Conservation (phyloP, 2,329 filamentous ascomycete genomes). For the Fusarium begoniae region DNA sequence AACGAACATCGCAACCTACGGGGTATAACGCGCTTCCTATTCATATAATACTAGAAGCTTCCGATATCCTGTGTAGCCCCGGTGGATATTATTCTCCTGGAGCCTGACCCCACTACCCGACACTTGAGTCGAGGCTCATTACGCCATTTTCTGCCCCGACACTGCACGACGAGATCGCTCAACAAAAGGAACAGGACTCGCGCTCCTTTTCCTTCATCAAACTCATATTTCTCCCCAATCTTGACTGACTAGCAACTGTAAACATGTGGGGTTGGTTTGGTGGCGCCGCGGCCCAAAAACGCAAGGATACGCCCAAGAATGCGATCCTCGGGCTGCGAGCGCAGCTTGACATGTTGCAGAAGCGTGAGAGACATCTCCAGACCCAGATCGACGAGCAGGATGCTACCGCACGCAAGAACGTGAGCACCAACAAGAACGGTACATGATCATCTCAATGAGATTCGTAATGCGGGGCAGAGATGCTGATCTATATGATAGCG, state of each 20-base stretch:
- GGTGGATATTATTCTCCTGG: slow-evolving; percentile 13
- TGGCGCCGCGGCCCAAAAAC: slow-evolving; percentile 81
- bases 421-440: slow-evolving; percentile 90
- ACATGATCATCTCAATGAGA: slow-evolving; percentile 48
- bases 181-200: slow-evolving; percentile 21
- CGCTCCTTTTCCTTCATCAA: slow-evolving; percentile 12
- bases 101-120: slow-evolving; percentile 43
- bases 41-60: neutral
- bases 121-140: slow-evolving; percentile 31
- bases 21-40: neutral
- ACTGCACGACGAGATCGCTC: slow-evolving; percentile 7
- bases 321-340: slow-evolving; percentile 88
- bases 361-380: slow-evolving; percentile 90
- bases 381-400: slow-evolving; percentile 95
- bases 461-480: slow-evolving; percentile 21
- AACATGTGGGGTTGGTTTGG: slow-evolving; percentile 91
- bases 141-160: slow-evolving; percentile 38
- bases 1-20: slow-evolving; percentile 8
- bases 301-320: slow-evolving; percentile 95
- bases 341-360: slow-evolving; percentile 97
- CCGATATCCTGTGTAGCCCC: neutral
- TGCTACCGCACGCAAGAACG: slow-evolving; percentile 85
- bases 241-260: slow-evolving; percentile 22
- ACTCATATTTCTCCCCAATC: neutral
- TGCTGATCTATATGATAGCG: slow-evolving; percentile 61